Evolutionary conservation across 345 rosid genomes (phyloP).

Genomic region (Citrus cavaleriei): DNA sequence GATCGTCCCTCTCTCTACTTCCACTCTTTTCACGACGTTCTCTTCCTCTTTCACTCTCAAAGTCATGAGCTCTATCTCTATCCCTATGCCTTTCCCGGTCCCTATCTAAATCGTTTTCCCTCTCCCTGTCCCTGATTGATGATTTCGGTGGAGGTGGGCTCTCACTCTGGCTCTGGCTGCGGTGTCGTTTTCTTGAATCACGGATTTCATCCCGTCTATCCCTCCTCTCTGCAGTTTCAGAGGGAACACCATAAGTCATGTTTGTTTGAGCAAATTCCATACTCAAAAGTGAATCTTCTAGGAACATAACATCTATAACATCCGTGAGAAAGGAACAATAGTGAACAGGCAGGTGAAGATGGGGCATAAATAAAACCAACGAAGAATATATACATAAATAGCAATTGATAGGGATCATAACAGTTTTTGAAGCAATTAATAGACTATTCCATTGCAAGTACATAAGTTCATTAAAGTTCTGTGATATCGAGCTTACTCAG

Average conservation of each 20-base stretch:
- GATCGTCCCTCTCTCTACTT: slow-evolving; percentile 68
- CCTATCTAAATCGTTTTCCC: slow-evolving; percentile 37
- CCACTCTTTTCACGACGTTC: slow-evolving; percentile 72
- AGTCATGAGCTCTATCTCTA: slow-evolving; percentile 43
- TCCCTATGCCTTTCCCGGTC: slow-evolving; percentile 43
- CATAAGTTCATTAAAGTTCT: not conserved
- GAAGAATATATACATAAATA: not conserved
- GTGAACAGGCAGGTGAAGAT: too few relatives aligned
- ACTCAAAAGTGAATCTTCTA: not conserved
- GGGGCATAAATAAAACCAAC: not conserved
- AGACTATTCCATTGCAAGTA: not conserved
- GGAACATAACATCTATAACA: too few relatives aligned
- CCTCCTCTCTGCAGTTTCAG: slow-evolving; percentile 55
- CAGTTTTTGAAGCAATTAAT: not conserved
- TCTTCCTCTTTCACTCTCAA: slow-evolving; percentile 46
- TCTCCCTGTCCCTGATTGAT: slow-evolving; percentile 45
- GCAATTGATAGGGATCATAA: not conserved
- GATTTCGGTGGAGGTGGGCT: slow-evolving; percentile 79
- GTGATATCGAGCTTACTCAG: not conserved
- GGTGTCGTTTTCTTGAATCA: slow-evolving; percentile 75
- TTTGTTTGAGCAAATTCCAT: not conserved
- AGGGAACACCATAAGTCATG: not conserved
- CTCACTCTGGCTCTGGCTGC: slow-evolving; percentile 57
- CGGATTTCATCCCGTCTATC: slow-evolving; percentile 58
- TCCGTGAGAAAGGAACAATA: too few relatives aligned